A percentile compares a stretch with the other conserved stretches of the same genome.
Evolutionary conservation across 345 rosid genomes (phyloP).

Genomic region (Brassica cretica): DNA sequence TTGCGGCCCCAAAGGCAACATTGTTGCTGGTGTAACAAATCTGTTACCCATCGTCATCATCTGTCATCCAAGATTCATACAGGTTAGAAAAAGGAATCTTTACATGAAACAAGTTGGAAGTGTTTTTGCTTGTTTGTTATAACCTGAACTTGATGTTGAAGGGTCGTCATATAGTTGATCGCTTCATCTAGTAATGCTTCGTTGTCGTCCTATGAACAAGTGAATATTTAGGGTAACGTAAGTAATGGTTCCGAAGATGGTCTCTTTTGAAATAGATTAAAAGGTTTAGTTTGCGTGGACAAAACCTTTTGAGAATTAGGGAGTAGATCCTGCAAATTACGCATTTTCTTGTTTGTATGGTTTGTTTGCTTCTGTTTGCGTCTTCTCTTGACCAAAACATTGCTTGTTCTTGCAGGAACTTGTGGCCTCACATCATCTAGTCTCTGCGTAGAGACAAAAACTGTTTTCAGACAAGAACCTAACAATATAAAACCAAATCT

Average conservation of each 20-base stretch:
- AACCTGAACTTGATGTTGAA: slow-evolving; percentile 79
- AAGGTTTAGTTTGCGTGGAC: slow-evolving; percentile 1
- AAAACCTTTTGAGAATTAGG: slow-evolving; percentile 68
- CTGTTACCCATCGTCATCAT: slow-evolving; percentile 53
- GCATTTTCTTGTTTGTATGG: slow-evolving; percentile 70
- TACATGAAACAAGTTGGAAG: not conserved
- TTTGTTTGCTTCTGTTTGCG: slow-evolving; percentile 53
- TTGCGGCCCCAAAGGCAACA: slow-evolving; percentile 25
- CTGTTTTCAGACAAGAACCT: slow-evolving; percentile 17
- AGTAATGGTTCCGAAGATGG: not conserved
- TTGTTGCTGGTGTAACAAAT: slow-evolving; percentile 41
- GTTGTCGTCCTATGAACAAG: slow-evolving; percentile 49
- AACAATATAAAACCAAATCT: slow-evolving; percentile 9
- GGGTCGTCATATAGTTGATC: slow-evolving; percentile 59
- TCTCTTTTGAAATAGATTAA: not conserved
- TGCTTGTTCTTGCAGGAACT: slow-evolving; percentile 26
- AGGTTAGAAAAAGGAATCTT: slow-evolving; percentile 11
- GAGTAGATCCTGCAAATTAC: slow-evolving; percentile 59
- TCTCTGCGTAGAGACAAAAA: slow-evolving; percentile 24
- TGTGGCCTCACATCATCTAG: slow-evolving; percentile 11
- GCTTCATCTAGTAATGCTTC: slow-evolving; percentile 67
- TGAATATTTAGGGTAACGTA: not conserved
- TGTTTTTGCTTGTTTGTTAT: not conserved
- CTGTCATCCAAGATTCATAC: slow-evolving; percentile 18
- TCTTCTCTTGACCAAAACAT: slow-evolving; percentile 21